phyloP scores from a whole-genome alignment of 169 alveolate genomes.

The Plasmodium knowlesi region DNA sequence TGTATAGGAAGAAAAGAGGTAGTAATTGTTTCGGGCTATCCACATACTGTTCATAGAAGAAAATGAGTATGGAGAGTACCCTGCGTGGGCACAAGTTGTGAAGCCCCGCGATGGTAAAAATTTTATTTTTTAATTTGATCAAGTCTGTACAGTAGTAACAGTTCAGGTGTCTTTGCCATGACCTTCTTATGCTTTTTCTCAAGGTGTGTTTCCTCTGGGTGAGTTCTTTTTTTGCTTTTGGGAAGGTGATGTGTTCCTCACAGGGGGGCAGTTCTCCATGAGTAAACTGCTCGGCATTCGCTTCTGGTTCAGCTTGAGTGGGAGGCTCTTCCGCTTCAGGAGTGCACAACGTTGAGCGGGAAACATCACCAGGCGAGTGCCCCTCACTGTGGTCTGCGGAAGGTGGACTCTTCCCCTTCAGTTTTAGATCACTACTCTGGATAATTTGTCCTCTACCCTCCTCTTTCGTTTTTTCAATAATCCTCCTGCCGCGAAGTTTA shows the following conservation, averaged over 20 bases:
- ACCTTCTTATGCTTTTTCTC: neutral
- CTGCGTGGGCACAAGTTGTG: conserved; percentile 66
- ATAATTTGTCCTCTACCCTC: neutral
- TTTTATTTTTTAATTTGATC: conserved; percentile 23
- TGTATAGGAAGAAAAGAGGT: conserved; percentile 35
- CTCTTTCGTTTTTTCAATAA: neutral
- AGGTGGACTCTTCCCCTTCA: neutral
- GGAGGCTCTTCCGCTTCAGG: neutral
- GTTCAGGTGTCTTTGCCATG: conserved; percentile 28
- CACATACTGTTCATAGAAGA: conserved; percentile 63
- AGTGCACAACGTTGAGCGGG: neutral
- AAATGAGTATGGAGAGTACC: conserved; percentile 21
- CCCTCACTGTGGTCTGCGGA: neutral
- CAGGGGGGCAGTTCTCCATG: neutral
- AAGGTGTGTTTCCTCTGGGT: neutral
- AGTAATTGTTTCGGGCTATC: conserved; percentile 40
- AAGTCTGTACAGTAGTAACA: conserved; percentile 60
- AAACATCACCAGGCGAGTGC: neutral
- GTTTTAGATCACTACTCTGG: neutral
- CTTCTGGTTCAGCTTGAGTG: neutral
- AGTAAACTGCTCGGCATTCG: neutral
- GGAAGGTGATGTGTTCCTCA: neutral
- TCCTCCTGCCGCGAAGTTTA: neutral
- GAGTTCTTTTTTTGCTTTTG: neutral
- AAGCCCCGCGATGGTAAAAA: conserved; percentile 34